Base-by-base conservation (phyloP, 371 early-diverging fungal species). In the Mortierella sp. region DNA sequence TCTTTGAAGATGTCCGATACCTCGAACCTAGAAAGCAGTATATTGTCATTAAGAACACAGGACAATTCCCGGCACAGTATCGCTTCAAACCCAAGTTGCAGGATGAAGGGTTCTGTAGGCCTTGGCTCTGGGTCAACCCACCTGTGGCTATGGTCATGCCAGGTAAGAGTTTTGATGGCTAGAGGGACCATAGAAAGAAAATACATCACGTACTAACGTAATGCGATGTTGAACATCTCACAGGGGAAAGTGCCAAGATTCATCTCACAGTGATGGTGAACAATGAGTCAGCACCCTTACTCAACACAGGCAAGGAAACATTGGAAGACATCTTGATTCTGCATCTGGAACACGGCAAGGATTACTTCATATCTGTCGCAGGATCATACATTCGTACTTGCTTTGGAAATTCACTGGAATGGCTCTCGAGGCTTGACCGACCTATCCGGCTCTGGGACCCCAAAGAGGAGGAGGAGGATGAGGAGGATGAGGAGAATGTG, bases 261-360 rank as follows among this genome's bases (percentile, higher is more conserved):
- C 86, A 86, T 19, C 80, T 96, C 41, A 88, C 89, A 10, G 73
- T 94, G 0, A 79, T 87, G 24, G 90, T 95, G 0, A 89, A 91
- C 62, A 82, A 85, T 16, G 76, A 70, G 25, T 86, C 86, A 0
- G 90, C 93, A 0, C 81, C 88, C 0, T 52, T 84, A 1, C 85
- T 95, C 51, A 96, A 92, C 66, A 81, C 82, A 5, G 89, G 86
- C 14, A 53, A 67, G 16, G 88, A 91, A 37, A 71, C 83, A 4
- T 79, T 95, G 51, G 85, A 90, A 7, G 95, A 93, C 54, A 92
- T 93, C 19, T 66, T 96, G 31, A 88, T 96, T n/a, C 66, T 97
- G 17, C 90, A 93, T 46, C 67, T 92, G 47, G 90, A 90, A 46
- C 87, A 91, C 24, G 92, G 94, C 25, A 91, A 91, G 45, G 96